Evolutionary conservation across 305 asterid species (phyloP), one percentile per base, ranked within the genome.

Genomic region (Withania somnifera): DNA sequence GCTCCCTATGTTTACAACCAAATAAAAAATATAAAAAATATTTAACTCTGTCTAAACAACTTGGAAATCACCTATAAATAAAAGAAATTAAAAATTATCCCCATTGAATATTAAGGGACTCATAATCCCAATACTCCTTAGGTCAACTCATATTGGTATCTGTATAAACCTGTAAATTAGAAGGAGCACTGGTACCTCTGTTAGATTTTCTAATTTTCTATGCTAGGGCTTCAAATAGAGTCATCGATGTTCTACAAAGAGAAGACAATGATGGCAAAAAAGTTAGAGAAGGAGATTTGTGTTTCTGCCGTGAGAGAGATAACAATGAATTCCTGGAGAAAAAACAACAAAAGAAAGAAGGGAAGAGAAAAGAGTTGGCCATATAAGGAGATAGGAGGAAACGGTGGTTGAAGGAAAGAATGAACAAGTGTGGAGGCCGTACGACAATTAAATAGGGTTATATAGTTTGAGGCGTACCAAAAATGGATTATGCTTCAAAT

Each of bases 51-150:
- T 63, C 51, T 17, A 20, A 79, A 22, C 42, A 60, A 20, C 60
- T 28, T 26, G 2, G 22, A 75, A 26, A 50, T 6, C 24, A 50
- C 30, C 42, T 51, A 51, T 0, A n/a, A 5, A 51, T 11, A 51
- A 76, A 1, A 0, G 5, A 9, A 15, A 57, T 13, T 6, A 40
- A 5, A 15, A 75, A 80, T 71, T 90, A 95, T 98, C 99, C 99
- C 99, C 99, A 95, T 87, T 94, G 98, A 83, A 95, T 95, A 80
- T 92, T 82, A 15, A 94, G 92, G 24, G 97, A 87, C 88, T 95
- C 99, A 82, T 95, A 95, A 84, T 95, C 99, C 99, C 98, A 95
- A 78, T 95, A 95, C 87, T 94, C 98, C 89, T 90, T 92, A 8
- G 99, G 98, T 24, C 98, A 94, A 82, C 92, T 86, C 56, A 94